Percentiles rank a stretch among this genome's conserved stretches.
Conservation (phyloP, 108 stramenopile species). For the Skeletonema marinoi region DNA sequence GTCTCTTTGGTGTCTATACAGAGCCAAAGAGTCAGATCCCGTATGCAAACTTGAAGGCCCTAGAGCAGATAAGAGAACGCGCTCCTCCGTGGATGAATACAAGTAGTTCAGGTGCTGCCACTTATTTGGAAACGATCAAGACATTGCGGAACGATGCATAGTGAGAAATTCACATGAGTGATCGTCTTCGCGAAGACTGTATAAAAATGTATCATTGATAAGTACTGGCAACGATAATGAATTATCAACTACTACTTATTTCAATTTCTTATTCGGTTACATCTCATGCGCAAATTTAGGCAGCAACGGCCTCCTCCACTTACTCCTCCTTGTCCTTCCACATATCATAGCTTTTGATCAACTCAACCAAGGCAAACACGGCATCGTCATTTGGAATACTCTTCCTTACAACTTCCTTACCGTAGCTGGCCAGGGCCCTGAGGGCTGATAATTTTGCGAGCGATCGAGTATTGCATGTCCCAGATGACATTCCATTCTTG, state of each 20-base stretch:
- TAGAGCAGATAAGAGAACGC: conserved; percentile 86
- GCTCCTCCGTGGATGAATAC: conserved; percentile 85
- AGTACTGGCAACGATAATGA: not conserved
- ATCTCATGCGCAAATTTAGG: not conserved
- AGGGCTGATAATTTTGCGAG: no score
- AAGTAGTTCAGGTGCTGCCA: conserved; percentile 25
- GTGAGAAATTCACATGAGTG: no score
- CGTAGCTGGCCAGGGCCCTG: no score
- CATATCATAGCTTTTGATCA: conserved; percentile 96
- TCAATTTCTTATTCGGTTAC: not conserved
- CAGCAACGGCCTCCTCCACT: conserved; percentile 38
- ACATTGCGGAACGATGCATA: conserved; percentile 25
- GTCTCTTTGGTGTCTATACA: conserved; percentile 68
- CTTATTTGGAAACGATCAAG: conserved; percentile 48
- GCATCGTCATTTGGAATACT: conserved; percentile 92
- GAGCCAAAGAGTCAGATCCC: conserved; percentile 85
- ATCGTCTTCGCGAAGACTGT: no score
- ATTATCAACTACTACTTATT: not conserved
- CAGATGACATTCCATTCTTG: no score
- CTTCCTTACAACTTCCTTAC: conserved; percentile 94
- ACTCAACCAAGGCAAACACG: conserved; percentile 86
- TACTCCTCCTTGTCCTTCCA: conserved; percentile 93
- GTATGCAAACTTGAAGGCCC: conserved; percentile 72
- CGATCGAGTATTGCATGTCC: no score
- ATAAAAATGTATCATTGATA: no score